A percentile compares a stretch with the other conserved stretches of the same genome.
Conservation (phyloP, 1,284 basidiomycete genomes). For the Ganoderma leucocontextum region DNA sequence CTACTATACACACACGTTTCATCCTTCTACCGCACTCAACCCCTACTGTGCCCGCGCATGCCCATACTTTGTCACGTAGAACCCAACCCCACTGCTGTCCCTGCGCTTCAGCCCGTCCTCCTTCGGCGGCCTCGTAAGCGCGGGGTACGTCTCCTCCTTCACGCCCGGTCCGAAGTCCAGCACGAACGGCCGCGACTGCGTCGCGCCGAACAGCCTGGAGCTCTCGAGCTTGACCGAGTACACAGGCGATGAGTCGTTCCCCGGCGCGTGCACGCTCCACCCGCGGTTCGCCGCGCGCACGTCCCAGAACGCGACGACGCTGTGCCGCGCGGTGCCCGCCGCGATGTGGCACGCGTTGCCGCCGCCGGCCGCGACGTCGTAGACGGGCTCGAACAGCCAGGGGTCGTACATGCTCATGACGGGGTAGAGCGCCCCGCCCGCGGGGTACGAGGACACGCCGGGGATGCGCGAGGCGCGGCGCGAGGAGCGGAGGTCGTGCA, state of each 20-base stretch:
- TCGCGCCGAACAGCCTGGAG: conserved; percentile 77
- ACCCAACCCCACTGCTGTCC: conserved; percentile 36
- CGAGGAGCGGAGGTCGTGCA: conserved; percentile 74
- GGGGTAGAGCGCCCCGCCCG: conserved; percentile 53
- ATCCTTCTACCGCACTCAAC: neutral
- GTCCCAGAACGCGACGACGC: conserved; percentile 82
- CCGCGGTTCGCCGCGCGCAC: conserved; percentile 64
- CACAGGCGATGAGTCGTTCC: conserved; percentile 77
- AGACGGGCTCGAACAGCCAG: conserved; percentile 75
- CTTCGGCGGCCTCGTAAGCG: conserved; percentile 43
- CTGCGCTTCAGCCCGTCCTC: conserved; percentile 54
- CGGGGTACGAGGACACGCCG: conserved; percentile 28
- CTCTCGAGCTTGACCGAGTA: conserved; percentile 76
- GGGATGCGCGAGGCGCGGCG: conserved; percentile 32
- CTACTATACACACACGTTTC: neutral
- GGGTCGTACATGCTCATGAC: conserved; percentile 69
- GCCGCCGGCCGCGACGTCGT: conserved; percentile 73
- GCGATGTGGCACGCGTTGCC: conserved; percentile 69
- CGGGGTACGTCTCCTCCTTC: conserved; percentile 64
- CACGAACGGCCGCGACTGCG: conserved; percentile 76
- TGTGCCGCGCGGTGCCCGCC: conserved; percentile 77
- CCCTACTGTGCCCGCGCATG: conserved; percentile 37
- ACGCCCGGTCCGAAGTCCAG: conserved; percentile 78
- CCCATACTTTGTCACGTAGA: conserved; percentile 60
- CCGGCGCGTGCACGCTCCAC: conserved; percentile 80